A percentile compares a stretch with the other conserved stretches of the same genome.
Conservation (phyloP, 1,284 basidiomycete genomes). For the Pseudomicrostroma phylloplanum region DNA sequence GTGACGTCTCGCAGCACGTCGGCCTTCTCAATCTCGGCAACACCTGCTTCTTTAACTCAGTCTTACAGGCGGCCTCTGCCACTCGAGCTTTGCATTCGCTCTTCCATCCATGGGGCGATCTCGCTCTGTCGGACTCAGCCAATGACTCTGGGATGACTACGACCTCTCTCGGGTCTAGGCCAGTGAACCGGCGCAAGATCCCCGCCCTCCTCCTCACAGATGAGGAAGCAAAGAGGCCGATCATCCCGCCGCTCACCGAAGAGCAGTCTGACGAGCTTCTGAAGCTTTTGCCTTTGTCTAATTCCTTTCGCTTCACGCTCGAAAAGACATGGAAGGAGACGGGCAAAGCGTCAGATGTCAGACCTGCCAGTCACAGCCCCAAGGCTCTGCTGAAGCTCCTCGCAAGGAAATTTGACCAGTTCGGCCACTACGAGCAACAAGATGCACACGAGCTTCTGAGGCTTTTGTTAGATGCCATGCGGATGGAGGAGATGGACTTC, state of each 20-base stretch:
- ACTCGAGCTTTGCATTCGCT: constrained; percentile 54
- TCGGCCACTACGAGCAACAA: constrained; percentile 75
- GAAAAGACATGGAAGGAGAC: constrained; percentile 33
- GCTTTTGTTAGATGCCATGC: constrained; percentile 82
- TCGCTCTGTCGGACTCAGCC: background rate
- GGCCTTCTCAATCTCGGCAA: constrained; percentile 80
- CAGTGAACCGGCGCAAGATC: constrained; percentile 23
- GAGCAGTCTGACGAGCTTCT: constrained; percentile 19
- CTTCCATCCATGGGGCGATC: constrained; percentile 12
- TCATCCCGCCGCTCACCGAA: constrained; percentile 12
- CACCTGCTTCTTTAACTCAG: constrained; percentile 88
- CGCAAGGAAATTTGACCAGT: constrained; percentile 83
- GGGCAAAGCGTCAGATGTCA: background rate
- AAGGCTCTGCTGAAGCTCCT: constrained; percentile 61
- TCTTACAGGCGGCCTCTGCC: constrained; percentile 66
- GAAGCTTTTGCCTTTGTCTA: constrained; percentile 26
- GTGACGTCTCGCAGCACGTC: constrained; percentile 47
- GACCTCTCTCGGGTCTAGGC: background rate
- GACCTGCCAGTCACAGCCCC: constrained; percentile 33
- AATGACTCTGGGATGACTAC: background rate
- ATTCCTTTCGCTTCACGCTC: constrained; percentile 33
- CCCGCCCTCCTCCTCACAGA: constrained; percentile 32
- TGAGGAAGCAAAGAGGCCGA: constrained; percentile 9
- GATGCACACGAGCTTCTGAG: constrained; percentile 88
- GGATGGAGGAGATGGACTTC: constrained; percentile 88